Percentiles rank a stretch among this genome's conserved stretches.
Evolutionary conservation across 208 protist species (phyloP).

Genomic region (Angomonas deanei): DNA sequence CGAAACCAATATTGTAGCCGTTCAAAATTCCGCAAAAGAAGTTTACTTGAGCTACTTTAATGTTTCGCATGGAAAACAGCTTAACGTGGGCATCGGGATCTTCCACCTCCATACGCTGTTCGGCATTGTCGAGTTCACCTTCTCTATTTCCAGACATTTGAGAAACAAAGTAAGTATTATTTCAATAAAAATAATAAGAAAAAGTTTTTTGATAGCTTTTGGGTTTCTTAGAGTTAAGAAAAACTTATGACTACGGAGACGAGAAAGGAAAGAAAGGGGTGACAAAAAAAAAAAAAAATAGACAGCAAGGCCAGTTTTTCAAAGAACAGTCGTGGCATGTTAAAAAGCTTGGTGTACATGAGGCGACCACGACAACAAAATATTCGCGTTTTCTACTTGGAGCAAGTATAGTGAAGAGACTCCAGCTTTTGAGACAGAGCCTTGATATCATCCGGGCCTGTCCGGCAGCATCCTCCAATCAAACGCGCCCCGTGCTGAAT

Average conservation of each 20-base stretch:
- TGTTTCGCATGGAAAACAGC: slow-evolving; percentile 43
- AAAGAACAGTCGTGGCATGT: not conserved
- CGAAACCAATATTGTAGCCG: slow-evolving; percentile 74
- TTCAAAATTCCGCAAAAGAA: slow-evolving; percentile 41
- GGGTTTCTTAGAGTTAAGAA: too few species aligned
- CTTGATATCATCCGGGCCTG: slow-evolving; percentile 12
- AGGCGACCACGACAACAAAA: too few species aligned
- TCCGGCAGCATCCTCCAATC: slow-evolving; percentile 51
- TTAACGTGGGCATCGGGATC: slow-evolving; percentile 8
- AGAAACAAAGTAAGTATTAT: slow-evolving; percentile 1
- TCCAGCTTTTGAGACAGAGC: not conserved
- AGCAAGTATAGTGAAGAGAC: not conserved
- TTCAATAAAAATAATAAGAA: slow-evolving; percentile 11
- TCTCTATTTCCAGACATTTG: too few species aligned
- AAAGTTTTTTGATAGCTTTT: slow-evolving; percentile 10
- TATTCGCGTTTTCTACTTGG: slow-evolving; percentile 1
- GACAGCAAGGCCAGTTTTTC: not conserved
- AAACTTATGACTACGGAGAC: too few species aligned
- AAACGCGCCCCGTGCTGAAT: slow-evolving; percentile 22
- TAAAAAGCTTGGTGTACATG: too few species aligned
- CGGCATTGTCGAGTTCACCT: not conserved
- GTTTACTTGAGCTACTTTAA: slow-evolving; percentile 45
- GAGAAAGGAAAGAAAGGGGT: not conserved
- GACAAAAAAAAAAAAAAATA: not conserved
- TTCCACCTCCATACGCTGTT: not conserved